Conservation (phyloP, 306 rosid genomes). For the Ormosia emarginata region DNA sequence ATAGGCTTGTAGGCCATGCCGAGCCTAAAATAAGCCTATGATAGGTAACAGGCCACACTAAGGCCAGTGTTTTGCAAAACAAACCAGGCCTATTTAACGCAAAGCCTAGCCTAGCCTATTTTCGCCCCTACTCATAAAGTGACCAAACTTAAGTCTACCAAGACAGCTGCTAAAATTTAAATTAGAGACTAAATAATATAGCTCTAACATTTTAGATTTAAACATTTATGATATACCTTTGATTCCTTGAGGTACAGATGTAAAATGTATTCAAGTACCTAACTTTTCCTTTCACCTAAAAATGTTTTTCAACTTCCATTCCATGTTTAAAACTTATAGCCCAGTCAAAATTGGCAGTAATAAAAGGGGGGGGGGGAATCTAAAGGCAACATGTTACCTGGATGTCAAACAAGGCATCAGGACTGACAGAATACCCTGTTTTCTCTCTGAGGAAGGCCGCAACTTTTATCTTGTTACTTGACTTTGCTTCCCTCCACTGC, state of each 20-base stretch:
- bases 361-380: neutral
- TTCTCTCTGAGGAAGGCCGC: conserved; percentile 67
- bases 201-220: neutral
- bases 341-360: neutral
- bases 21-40: neutral
- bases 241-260: neutral
- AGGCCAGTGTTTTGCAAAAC: neutral
- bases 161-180: neutral
- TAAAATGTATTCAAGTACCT: neutral
- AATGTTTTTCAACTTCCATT: conserved; percentile 4
- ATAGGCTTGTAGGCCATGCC: neutral
- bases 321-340: conserved; percentile 2
- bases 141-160: neutral
- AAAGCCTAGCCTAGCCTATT: neutral
- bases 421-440: conserved; percentile 88
- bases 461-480: conserved; percentile 79
- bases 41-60: neutral
- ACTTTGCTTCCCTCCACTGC: conserved; percentile 86
- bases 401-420: conserved; percentile 92
- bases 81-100: neutral
- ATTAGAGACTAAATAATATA: neutral
- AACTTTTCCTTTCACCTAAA: neutral
- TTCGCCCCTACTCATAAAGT: neutral
- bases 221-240: neutral
- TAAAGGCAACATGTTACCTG: conserved; percentile 56